Conservation (phyloP, 345 rosid genomes). For the Microthlaspi erraticum region DNA sequence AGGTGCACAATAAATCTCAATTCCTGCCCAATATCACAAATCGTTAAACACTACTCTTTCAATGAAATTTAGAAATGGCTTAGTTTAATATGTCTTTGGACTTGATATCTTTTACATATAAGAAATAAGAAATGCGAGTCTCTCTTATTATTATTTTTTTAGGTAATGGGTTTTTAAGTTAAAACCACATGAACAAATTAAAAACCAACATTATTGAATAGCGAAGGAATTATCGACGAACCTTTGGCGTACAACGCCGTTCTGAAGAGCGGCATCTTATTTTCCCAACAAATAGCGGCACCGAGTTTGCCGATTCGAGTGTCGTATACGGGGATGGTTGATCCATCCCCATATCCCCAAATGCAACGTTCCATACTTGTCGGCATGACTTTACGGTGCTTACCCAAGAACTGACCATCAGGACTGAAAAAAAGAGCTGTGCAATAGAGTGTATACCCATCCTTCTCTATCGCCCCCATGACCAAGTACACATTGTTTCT, state of each 20-base stretch:
- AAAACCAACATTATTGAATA: neutral
- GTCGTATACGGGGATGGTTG: slow-evolving; percentile 81
- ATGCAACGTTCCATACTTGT: slow-evolving; percentile 80
- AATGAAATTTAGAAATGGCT: neutral
- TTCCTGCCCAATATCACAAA: slow-evolving; percentile 46
- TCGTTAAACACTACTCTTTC: neutral
- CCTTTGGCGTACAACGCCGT: slow-evolving; percentile 90
- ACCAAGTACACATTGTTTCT: slow-evolving; percentile 72
- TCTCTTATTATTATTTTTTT: no score
- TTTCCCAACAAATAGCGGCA: slow-evolving; percentile 94
- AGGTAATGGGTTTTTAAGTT: no score
- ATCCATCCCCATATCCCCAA: slow-evolving; percentile 96
- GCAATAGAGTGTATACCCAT: slow-evolving; percentile 88
- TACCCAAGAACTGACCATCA: slow-evolving; percentile 77
- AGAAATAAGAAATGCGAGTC: no score
- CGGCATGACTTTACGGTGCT: slow-evolving; percentile 92
- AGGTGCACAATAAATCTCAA: slow-evolving; percentile 92
- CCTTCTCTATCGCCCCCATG: slow-evolving; percentile 90
- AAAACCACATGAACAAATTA: no score
- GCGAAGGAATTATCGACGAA: slow-evolving; percentile 15
- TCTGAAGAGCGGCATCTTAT: slow-evolving; percentile 84
- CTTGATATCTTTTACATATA: no score
- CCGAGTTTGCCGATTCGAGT: slow-evolving; percentile 86
- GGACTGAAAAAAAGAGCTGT: slow-evolving; percentile 75
- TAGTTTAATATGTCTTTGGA: no score